Evolutionary conservation across 495 filamentous ascomycete species (phyloP).

Genomic region (Halenospora varia): DNA sequence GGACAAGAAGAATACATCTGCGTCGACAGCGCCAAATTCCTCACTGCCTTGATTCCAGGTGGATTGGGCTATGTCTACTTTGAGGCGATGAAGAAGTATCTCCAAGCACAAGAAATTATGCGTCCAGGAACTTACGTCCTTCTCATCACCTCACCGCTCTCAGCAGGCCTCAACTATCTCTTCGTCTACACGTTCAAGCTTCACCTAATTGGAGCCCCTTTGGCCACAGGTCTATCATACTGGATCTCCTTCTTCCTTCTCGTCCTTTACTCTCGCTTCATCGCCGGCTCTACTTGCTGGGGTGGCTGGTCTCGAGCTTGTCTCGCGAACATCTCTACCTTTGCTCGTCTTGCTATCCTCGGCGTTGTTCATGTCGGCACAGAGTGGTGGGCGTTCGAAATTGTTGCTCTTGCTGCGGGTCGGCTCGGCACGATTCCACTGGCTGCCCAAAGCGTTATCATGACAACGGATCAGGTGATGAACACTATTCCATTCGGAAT

Average conservation of each 20-base stretch:
- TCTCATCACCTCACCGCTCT: conserved; percentile 76
- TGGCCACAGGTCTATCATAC: conserved; percentile 83
- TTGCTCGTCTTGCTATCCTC: conserved; percentile 70
- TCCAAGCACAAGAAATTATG: conserved; percentile 91
- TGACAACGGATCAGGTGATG: conserved; percentile 90
- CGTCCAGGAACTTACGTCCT: conserved; percentile 84
- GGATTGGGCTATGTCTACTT: conserved; percentile 91
- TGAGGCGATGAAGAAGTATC: conserved; percentile 85
- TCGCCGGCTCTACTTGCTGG: conserved; percentile 76
- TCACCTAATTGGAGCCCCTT: conserved; percentile 73
- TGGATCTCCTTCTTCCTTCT: conserved; percentile 81
- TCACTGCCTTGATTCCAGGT: conserved; percentile 76
- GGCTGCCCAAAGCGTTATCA: conserved; percentile 87
- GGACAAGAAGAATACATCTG: conserved; percentile 81
- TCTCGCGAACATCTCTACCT: conserved; percentile 62
- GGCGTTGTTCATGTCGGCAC: conserved; percentile 89
- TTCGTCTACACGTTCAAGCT: conserved; percentile 70
- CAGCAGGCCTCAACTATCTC: conserved; percentile 71
- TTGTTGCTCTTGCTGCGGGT: conserved; percentile 87
- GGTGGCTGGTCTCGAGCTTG: conserved; percentile 70
- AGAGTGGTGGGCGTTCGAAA: conserved; percentile 97
- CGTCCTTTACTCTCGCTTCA: conserved; percentile 68
- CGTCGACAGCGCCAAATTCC: conserved; percentile 67
- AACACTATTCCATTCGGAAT: conserved; percentile 92
- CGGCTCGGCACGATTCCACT: conserved; percentile 77